A percentile compares a stretch with the other conserved stretches of the same genome.
These are phyloP conservation scores for Salvia hispanica DNA, from an alignment of 257 asterid species.

Conservation along the genomic window DNA sequence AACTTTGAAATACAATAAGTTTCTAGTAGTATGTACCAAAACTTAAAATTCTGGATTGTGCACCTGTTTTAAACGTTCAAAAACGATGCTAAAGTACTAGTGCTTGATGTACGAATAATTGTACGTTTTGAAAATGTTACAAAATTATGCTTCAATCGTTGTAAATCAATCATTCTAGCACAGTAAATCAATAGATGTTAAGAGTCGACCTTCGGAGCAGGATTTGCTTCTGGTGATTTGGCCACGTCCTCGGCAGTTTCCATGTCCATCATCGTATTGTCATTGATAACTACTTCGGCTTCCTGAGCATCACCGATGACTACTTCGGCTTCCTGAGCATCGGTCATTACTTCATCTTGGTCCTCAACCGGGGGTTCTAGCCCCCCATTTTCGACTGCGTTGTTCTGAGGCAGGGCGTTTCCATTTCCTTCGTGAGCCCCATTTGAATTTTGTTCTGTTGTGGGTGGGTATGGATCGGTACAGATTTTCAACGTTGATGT, in stretches of 20 bases:
- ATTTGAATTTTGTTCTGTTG: slow-evolving; percentile 42
- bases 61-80: background rate
- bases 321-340: slow-evolving; percentile 64
- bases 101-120: background rate
- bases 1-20: too few relatives aligned
- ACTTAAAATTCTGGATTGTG: too few relatives aligned
- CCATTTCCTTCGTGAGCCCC: slow-evolving; percentile 45
- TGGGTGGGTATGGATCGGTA: slow-evolving; percentile 42
- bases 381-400: slow-evolving; percentile 52
- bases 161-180: background rate
- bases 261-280: slow-evolving; percentile 63
- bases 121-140: background rate
- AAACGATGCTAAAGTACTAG: background rate
- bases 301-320: slow-evolving; percentile 58
- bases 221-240: slow-evolving; percentile 57
- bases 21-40: too few relatives aligned
- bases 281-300: slow-evolving; percentile 43
- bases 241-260: slow-evolving; percentile 63
- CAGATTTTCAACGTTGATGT: slow-evolving; percentile 64
- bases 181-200: slow-evolving; percentile 20
- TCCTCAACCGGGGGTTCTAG: slow-evolving; percentile 47
- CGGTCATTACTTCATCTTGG: slow-evolving; percentile 80
- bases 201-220: slow-evolving; percentile 50
- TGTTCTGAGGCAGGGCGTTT: slow-evolving; percentile 31
- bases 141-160: background rate